Evolutionary conservation across 139 green algal species (phyloP).

Genomic region (Picochlorum sp.): DNA sequence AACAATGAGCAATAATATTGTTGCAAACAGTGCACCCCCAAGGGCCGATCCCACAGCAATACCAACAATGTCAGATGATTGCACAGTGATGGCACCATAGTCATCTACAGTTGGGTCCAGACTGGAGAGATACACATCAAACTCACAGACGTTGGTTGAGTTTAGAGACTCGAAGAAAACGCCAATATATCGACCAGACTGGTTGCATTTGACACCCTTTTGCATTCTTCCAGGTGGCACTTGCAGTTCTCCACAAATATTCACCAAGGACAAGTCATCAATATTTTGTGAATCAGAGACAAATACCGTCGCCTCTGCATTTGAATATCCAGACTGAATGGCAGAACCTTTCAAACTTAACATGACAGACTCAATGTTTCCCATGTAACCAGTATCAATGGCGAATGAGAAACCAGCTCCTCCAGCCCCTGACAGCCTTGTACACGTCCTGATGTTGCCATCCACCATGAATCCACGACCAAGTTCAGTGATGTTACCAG

Average conservation of each 20-base stretch:
- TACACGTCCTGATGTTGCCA: not conserved
- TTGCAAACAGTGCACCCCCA: not conserved
- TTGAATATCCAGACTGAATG: not conserved
- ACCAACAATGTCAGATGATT: constrained; percentile 1
- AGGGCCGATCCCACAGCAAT: constrained; percentile 8
- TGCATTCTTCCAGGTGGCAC: not conserved
- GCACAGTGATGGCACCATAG: not conserved
- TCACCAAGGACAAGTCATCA: not conserved
- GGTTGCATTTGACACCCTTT: not conserved
- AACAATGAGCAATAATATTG: not conserved
- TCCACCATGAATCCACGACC: not conserved
- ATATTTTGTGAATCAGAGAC: not conserved
- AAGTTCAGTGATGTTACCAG: not conserved
- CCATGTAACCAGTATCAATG: not conserved
- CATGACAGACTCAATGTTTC: not conserved
- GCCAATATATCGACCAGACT: not conserved
- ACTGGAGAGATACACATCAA: constrained; percentile 5
- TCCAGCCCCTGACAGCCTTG: not conserved
- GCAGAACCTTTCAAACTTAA: not conserved
- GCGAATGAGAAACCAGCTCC: not conserved
- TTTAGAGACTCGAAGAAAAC: not conserved
- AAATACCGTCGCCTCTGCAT: not conserved
- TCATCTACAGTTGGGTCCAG: too few relatives aligned
- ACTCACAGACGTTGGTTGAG: not conserved
- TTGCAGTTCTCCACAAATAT: not conserved